Evolutionary conservation across 1,284 basidiomycete genomes (phyloP).

Genomic region (Apiotrichum domesticum): DNA sequence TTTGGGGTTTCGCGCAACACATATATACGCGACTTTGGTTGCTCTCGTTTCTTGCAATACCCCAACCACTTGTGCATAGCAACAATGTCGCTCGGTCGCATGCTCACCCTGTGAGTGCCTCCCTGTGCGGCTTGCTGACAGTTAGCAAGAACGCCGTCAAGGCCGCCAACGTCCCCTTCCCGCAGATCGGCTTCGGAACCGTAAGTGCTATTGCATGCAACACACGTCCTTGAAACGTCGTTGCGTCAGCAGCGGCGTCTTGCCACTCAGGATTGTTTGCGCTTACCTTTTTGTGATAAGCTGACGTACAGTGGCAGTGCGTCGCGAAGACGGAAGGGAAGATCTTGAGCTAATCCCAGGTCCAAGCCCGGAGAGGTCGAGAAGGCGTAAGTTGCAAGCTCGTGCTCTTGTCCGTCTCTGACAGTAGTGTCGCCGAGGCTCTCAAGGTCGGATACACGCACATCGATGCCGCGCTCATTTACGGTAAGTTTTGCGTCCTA

Average conservation of each 20-base stretch:
- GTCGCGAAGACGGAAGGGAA: slow-evolving; percentile 62
- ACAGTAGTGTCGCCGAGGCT: slow-evolving; percentile 32
- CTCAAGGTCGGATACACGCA: slow-evolving; percentile 49
- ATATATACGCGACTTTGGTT: no score
- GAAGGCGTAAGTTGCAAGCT: slow-evolving; percentile 40
- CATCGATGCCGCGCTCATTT: slow-evolving; percentile 62
- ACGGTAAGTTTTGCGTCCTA: not conserved
- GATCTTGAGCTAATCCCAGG: slow-evolving; percentile 39
- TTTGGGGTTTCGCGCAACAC: no score
- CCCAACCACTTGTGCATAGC: no score
- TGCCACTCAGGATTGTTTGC: no score
- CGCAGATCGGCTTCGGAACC: slow-evolving; percentile 73
- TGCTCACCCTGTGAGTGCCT: slow-evolving; percentile 20
- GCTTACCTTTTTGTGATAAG: not conserved
- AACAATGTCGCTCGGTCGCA: slow-evolving; percentile 24
- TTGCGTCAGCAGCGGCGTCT: no score
- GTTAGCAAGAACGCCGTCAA: slow-evolving; percentile 28
- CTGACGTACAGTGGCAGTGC: slow-evolving; percentile 56
- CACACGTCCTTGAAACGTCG: not conserved
- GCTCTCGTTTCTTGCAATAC: no score
- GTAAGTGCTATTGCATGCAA: not conserved
- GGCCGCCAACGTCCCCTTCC: slow-evolving; percentile 43
- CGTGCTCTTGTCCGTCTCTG: not conserved
- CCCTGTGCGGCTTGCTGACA: not conserved
- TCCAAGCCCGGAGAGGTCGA: slow-evolving; percentile 27